Conservation (phyloP, 495 filamentous ascomycete species). For the Letharia columbiana region DNA sequence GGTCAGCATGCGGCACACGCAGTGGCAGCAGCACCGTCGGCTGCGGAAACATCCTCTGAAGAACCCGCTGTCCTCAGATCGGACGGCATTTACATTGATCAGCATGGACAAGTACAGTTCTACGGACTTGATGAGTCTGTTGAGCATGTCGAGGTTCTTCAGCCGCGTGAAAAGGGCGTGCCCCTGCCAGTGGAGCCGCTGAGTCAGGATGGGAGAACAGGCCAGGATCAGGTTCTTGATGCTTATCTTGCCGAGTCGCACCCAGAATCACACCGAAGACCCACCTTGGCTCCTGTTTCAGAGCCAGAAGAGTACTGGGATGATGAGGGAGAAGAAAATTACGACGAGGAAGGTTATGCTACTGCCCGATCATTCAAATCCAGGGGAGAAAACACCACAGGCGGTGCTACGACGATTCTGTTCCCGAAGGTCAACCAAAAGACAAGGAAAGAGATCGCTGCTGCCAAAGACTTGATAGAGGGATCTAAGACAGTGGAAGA, state of each 20-base stretch:
- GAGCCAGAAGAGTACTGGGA: constrained; percentile 71
- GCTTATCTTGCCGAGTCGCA: constrained; percentile 12
- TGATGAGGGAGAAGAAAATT: constrained; percentile 65
- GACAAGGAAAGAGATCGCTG: constrained; percentile 55
- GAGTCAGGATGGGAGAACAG: not conserved
- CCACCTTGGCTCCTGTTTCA: constrained; percentile 29
- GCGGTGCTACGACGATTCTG: constrained; percentile 61
- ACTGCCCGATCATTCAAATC: constrained; percentile 66
- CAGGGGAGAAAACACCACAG: constrained; percentile 73
- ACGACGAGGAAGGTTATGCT: constrained; percentile 74
- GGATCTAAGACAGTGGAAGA: constrained; percentile 49
- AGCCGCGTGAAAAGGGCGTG: not conserved
- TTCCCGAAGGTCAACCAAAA: constrained; percentile 58
- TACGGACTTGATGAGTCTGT: constrained; percentile 20
- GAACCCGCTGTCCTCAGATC: constrained; percentile 18
- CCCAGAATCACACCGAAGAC: constrained; percentile 6
- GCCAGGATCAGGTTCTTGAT: constrained; percentile 10
- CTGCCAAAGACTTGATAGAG: constrained; percentile 61
- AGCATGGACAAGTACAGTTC: constrained; percentile 21
- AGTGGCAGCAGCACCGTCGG: not conserved
- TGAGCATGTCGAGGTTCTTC: constrained; percentile 12
- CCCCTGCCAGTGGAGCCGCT: not conserved
- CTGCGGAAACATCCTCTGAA: constrained; percentile 14
- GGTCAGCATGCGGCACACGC: constrained; percentile 4
- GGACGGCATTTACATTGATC: constrained; percentile 29